A percentile compares a stretch with the other conserved stretches of the same genome.
phyloP scores from a whole-genome alignment of 495 filamentous ascomycete genomes.

The Copromyces sp. region DNA sequence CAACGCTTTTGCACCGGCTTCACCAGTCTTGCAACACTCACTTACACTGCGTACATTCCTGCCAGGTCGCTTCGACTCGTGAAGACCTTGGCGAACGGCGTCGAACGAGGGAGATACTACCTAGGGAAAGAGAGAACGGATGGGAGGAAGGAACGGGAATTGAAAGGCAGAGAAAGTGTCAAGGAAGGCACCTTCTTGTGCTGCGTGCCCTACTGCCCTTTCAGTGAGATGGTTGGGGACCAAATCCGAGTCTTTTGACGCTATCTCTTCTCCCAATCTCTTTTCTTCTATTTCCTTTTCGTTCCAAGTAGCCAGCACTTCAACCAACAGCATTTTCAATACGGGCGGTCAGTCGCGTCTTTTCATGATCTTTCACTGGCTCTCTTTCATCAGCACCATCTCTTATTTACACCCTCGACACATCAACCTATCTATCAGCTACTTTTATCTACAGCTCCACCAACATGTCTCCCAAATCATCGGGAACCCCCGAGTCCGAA shows the following conservation, averaged over 20 bases:
- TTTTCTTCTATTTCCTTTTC: background rate
- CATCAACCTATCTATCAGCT: background rate
- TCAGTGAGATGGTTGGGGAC: background rate
- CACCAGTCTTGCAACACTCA: background rate
- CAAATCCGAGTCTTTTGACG: background rate
- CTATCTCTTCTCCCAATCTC: background rate
- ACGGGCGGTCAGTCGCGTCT: background rate
- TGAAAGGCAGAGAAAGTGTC: background rate
- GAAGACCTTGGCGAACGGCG: background rate
- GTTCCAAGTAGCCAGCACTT: background rate
- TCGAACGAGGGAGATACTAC: background rate
- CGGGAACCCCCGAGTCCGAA: background rate
- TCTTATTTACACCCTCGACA: background rate
- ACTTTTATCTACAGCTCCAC: background rate
- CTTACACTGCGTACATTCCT: background rate
- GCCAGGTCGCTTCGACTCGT: background rate
- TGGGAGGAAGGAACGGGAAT: background rate
- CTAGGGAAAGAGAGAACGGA: background rate
- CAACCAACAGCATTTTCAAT: background rate
- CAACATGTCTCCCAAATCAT: background rate
- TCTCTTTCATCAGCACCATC: background rate
- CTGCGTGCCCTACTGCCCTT: background rate
- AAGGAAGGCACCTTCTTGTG: background rate
- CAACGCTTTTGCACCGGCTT: background rate
- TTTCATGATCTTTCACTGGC: background rate